Base-by-base conservation (phyloP, 1,284 basidiomycete genomes). In the Malassezia yamatoensis region DNA sequence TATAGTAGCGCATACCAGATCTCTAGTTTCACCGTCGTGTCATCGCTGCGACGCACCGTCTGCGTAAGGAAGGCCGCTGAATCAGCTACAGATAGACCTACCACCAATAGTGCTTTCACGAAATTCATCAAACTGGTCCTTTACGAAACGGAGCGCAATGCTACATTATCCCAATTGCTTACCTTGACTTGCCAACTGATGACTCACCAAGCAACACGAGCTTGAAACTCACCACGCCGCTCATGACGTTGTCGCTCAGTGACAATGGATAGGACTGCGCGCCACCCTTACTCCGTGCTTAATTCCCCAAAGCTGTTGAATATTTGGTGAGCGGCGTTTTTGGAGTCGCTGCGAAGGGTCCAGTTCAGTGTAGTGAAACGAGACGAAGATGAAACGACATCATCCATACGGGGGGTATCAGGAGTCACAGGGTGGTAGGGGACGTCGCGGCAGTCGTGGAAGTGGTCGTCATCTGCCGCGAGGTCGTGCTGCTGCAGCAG, bases 91-190 rank as follows among this genome's bases (percentile, higher is more conserved):
- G 41, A 18, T 35, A 24, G 6, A 46, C 60, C 18, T 29, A 66
- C 65, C 59, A 53, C 71, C 71, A 43, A 74, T 74, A 13, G 71
- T 74, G 57, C 68, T 70, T 57, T 88, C 90, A 79, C 91, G 81
- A 77, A 93, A 96, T 77, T 96, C 91, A 67, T 94, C 90, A 68
- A 96, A 96, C 76, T 96, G 90, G 76, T 94, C 87, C 77, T 93
- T 88, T 65, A 96, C 91, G 71, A 96, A 96, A 57, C 90, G 82
- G 63, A 96, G 79, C 52, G 96, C 93, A 58, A 96, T 78, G 78
- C 88, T 62, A 53, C 9, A 38, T n/a, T 5, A 35, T 16, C 16
- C 5, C 15, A 9, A 12, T 15, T 20, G 34, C 60, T 51, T 50
- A 65, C 63, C 62, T 91, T 60, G 90, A 94, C 81, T 96, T 96